Conservation (phyloP, 2,329 filamentous ascomycete genomes). For the Harringtonia aguacate region DNA sequence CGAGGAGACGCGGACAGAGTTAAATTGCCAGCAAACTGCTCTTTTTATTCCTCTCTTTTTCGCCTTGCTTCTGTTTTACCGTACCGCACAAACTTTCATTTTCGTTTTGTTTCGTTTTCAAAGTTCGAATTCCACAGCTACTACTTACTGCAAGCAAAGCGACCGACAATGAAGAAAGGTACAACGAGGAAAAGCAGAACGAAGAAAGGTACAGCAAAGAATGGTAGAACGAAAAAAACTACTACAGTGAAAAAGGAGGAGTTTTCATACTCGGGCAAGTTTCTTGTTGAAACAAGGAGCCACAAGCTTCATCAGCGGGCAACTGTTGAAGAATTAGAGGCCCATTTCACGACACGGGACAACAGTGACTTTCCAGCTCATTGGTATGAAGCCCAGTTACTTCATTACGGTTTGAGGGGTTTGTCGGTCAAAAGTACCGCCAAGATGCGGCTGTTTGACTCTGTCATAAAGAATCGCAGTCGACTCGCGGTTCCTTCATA, state of each 20-base stretch:
- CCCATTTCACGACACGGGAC: conserved; percentile 29
- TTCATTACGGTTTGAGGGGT: conserved; percentile 48
- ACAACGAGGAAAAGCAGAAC: too few species aligned
- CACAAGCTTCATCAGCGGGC: conserved; percentile 34
- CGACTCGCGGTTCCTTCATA: conserved; percentile 35
- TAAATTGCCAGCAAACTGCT: too few species aligned
- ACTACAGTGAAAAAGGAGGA: conserved; percentile 21
- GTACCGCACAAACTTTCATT: too few species aligned
- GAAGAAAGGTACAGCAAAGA: too few species aligned
- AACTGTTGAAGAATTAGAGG: conserved; percentile 28
- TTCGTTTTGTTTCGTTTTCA: too few species aligned
- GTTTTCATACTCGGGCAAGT: conserved; percentile 30
- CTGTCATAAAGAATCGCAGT: conserved; percentile 29
- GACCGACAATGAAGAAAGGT: too few species aligned
- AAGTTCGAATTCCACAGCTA: too few species aligned
- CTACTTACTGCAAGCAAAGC: too few species aligned
- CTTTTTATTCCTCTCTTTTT: too few species aligned
- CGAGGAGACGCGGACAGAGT: too few species aligned
- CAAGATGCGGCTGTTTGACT: conserved; percentile 46
- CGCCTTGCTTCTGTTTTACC: too few species aligned
- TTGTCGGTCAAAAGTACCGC: conserved; percentile 48
- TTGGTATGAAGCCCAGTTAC: conserved; percentile 51
- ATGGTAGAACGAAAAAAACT: conserved; percentile 7
- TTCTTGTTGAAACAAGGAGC: conserved; percentile 31
- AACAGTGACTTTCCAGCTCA: conserved; percentile 41